Conservation (phyloP, 345 rosid species). For the Gossypium thurberi region DNA sequence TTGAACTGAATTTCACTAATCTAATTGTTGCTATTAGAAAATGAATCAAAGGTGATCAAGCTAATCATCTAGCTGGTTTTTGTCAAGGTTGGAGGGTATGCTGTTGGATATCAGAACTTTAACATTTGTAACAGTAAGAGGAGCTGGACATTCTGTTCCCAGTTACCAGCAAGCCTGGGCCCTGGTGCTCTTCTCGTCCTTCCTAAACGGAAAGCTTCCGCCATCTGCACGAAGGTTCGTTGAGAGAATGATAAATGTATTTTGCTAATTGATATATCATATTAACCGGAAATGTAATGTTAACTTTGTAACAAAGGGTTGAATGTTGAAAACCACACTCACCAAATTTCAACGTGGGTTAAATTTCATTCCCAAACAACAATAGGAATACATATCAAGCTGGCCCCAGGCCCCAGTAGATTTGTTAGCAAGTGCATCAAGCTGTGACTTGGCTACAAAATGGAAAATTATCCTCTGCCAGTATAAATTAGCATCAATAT, state of each 20-base stretch:
- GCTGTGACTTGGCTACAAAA: background rate
- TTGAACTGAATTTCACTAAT: background rate
- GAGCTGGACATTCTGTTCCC: background rate
- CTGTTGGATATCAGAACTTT: background rate
- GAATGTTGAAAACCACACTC: background rate
- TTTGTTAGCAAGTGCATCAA: background rate
- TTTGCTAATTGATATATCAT: background rate
- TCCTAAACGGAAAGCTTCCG: background rate
- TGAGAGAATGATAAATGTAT: background rate
- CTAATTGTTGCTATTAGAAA: background rate
- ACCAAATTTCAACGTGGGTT: background rate
- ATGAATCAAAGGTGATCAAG: background rate
- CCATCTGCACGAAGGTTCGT: background rate
- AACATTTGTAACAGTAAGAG: background rate
- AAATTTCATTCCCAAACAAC: background rate
- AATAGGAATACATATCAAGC: background rate
- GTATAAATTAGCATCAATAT: background rate
- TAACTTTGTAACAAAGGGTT: background rate
- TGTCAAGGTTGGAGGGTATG: background rate
- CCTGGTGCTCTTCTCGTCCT: constrained; percentile 5
- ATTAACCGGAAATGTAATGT: background rate
- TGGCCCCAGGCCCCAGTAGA: background rate
- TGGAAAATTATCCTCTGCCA: background rate
- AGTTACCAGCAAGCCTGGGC: constrained; percentile 10
- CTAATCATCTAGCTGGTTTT: background rate